Conservation (phyloP, 2,329 filamentous ascomycete species). For the Cladophialophora carrionii region DNA sequence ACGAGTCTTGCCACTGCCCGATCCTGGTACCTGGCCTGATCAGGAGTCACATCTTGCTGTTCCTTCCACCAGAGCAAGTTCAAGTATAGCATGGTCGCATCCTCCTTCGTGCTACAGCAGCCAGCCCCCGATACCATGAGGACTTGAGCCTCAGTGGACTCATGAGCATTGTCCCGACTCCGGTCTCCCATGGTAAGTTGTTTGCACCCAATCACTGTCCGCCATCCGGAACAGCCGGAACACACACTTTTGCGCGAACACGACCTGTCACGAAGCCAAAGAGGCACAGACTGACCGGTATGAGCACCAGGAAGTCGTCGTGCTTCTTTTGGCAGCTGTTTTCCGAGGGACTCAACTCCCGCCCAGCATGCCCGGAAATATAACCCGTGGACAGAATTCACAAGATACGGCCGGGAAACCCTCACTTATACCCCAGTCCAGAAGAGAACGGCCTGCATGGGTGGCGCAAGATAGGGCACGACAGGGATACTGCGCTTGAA, state of each 20-base stretch:
- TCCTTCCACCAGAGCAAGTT: not conserved
- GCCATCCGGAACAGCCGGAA: not conserved
- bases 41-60: not conserved
- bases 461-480: not conserved
- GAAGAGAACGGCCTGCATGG: not conserved
- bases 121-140: not conserved
- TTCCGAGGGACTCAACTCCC: not conserved
- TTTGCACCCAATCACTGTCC: not conserved
- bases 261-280: not conserved
- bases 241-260: not conserved
- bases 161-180: not conserved
- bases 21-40: not conserved
- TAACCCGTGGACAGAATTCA: not conserved
- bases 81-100: not conserved
- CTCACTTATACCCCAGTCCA: not conserved
- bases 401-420: not conserved
- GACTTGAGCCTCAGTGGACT: not conserved
- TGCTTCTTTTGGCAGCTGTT: not conserved
- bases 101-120: not conserved
- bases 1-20: not conserved
- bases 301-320: not conserved
- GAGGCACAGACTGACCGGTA: not conserved
- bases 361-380: not conserved
- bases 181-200: not conserved
- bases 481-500: not conserved